A percentile compares a stretch with the other conserved stretches of the same genome.
Conservation (phyloP, 179 eudicot genomes). For the Camellia oleifera region DNA sequence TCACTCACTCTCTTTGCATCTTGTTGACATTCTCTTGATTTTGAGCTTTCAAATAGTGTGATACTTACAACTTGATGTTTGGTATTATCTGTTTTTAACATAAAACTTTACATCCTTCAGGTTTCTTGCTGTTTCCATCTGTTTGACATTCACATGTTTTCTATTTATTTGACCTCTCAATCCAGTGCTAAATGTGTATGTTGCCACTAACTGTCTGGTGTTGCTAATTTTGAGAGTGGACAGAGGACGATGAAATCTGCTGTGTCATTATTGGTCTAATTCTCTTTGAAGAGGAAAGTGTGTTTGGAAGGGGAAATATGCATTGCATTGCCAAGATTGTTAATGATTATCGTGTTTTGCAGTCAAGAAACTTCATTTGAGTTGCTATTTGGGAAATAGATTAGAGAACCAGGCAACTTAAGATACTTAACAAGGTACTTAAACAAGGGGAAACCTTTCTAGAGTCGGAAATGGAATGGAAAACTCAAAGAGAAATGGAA, state of each 20-base stretch:
- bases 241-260: background rate
- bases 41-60: conserved; percentile 1
- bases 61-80: background rate
- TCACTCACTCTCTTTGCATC: background rate
- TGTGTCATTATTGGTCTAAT: background rate
- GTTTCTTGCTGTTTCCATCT: background rate
- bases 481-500: background rate
- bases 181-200: background rate
- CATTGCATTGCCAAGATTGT: too few species aligned
- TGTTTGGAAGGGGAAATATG: too few species aligned
- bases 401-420: too few species aligned
- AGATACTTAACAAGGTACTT: background rate
- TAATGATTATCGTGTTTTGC: too few species aligned
- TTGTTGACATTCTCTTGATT: background rate
- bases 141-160: background rate
- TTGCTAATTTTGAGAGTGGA: background rate
- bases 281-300: background rate
- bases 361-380: too few species aligned
- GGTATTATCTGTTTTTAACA: background rate
- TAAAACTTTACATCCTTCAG: too few species aligned
- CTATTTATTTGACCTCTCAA: background rate
- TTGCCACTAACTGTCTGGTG: background rate
- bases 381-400: too few species aligned
- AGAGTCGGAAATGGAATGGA: background rate
- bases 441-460: background rate